Evolutionary conservation across 2,329 filamentous ascomycete genomes (phyloP).

Genomic region (Pseudopithomyces chartarum): DNA sequence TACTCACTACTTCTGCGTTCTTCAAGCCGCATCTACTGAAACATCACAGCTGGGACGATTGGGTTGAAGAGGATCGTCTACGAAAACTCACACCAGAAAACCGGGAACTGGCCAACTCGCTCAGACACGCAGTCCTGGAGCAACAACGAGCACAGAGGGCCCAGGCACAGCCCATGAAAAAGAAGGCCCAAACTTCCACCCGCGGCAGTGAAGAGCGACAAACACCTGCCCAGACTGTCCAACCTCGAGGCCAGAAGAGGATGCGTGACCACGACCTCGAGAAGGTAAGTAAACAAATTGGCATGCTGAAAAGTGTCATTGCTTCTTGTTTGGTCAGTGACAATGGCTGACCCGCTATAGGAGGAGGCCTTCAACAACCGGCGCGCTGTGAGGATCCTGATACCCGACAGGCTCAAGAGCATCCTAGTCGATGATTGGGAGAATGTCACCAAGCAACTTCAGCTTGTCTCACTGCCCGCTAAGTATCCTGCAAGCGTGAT

Average conservation of each 20-base stretch:
- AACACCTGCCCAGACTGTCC: constrained; percentile 58
- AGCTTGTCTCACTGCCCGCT: constrained; percentile 84
- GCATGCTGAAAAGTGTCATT: background rate
- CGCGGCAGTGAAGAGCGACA: constrained; percentile 80
- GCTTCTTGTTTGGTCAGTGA: background rate
- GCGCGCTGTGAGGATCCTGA: constrained; percentile 81
- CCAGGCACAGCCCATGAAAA: constrained; percentile 55
- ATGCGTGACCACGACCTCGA: constrained; percentile 83
- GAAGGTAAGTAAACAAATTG: constrained; percentile 60
- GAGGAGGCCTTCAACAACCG: constrained; percentile 86
- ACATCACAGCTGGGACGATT: constrained; percentile 83
- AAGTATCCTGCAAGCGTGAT: constrained; percentile 76
- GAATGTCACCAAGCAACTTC: constrained; percentile 93
- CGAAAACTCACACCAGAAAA: constrained; percentile 96
- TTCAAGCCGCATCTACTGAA: constrained; percentile 18
- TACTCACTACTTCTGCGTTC: background rate
- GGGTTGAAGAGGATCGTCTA: constrained; percentile 91
- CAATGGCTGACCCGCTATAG: constrained; percentile 52
- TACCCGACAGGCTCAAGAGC: constrained; percentile 89
- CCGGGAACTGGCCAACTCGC: constrained; percentile 79
- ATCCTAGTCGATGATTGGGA: constrained; percentile 98
- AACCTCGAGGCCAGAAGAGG: constrained; percentile 72
- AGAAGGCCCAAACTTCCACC: constrained; percentile 64
- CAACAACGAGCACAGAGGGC: constrained; percentile 56
- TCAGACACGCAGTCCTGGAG: constrained; percentile 70